These are phyloP conservation scores for Diaporthe ilicicola DNA, from an alignment of 2,329 filamentous ascomycete genomes.

Conservation along the genomic window DNA sequence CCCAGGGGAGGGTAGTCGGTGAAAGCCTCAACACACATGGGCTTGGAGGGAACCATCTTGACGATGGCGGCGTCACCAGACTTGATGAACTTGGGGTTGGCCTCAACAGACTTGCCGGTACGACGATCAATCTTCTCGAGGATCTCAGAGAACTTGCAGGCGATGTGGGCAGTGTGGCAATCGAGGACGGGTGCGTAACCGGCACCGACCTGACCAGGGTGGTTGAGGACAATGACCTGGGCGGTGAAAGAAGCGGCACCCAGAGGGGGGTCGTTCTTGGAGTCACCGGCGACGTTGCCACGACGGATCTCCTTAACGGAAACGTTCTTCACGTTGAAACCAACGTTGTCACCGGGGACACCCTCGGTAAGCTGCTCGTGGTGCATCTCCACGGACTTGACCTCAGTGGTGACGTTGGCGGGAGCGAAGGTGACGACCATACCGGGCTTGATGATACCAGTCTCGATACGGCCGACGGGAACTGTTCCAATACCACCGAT, in stretches of 20 bases:
- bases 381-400: slow-evolving; percentile 99
- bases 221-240: slow-evolving; percentile 99
- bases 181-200: slow-evolving; percentile 99
- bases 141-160: slow-evolving; percentile 99
- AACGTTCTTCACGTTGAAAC: slow-evolving; percentile 99
- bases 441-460: slow-evolving; percentile 89
- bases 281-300: slow-evolving; percentile 99
- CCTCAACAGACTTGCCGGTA: slow-evolving; percentile 97
- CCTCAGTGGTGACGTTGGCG: slow-evolving; percentile 99
- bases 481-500: slow-evolving; percentile 99
- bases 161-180: slow-evolving; percentile 99
- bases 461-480: slow-evolving; percentile 99
- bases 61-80: slow-evolving; percentile 99
- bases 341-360: slow-evolving; percentile 99
- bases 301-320: slow-evolving; percentile 99
- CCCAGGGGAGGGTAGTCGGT: slow-evolving; percentile 99
- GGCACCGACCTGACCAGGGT: slow-evolving; percentile 99
- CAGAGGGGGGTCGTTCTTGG: slow-evolving; percentile 97
- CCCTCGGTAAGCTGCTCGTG: slow-evolving; percentile 98
- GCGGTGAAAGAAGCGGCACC: slow-evolving; percentile 96
- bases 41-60: slow-evolving; percentile 99
- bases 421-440: slow-evolving; percentile 99
- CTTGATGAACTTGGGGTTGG: slow-evolving; percentile 99
- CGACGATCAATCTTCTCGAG: slow-evolving; percentile 99
- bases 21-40: slow-evolving; percentile 99